Evolutionary conservation across 208 protist genomes (phyloP).

Genomic region (Porcisia deanei): DNA sequence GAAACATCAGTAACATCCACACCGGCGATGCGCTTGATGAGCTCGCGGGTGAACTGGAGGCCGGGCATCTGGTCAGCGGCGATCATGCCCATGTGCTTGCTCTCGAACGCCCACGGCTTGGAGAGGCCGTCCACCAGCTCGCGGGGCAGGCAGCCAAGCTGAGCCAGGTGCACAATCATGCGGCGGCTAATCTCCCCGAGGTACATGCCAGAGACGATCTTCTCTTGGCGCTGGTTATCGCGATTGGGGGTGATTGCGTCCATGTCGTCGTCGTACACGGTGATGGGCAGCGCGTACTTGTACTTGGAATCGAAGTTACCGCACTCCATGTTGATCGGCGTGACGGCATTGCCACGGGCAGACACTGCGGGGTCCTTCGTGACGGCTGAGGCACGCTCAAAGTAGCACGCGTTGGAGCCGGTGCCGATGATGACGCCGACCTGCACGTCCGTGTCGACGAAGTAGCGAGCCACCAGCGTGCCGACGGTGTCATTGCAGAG

Average conservation of each 20-base stretch:
- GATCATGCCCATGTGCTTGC: conserved; percentile 59
- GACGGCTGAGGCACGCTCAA: conserved; percentile 72
- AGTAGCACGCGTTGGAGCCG: conserved; percentile 92
- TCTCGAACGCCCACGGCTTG: conserved; percentile 61
- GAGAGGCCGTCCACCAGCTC: conserved; percentile 37
- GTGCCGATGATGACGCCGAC: conserved; percentile 92
- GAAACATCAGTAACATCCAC: conserved; percentile 45
- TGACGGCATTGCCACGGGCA: conserved; percentile 43
- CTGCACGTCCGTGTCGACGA: conserved; percentile 58
- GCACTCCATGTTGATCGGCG: conserved; percentile 93
- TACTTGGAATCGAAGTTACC: conserved; percentile 89
- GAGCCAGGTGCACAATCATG: conserved; percentile 53
- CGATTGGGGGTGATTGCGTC: conserved; percentile 68
- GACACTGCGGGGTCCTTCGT: conserved; percentile 68
- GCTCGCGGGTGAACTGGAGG: conserved; percentile 61
- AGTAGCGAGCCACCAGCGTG: conserved; percentile 80
- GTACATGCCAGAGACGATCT: conserved; percentile 92
- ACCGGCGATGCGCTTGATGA: conserved; percentile 49
- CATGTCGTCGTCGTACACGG: conserved; percentile 72
- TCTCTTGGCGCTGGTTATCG: conserved; percentile 81
- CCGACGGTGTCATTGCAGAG: conserved; percentile 94
- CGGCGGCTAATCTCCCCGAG: conserved; percentile 82
- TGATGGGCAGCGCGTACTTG: conserved; percentile 71
- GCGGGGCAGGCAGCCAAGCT: conserved; percentile 55
- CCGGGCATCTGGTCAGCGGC: conserved; percentile 70